Evolutionary conservation across 306 rosid genomes (phyloP).

Genomic region (Citrullus colocynthis): DNA sequence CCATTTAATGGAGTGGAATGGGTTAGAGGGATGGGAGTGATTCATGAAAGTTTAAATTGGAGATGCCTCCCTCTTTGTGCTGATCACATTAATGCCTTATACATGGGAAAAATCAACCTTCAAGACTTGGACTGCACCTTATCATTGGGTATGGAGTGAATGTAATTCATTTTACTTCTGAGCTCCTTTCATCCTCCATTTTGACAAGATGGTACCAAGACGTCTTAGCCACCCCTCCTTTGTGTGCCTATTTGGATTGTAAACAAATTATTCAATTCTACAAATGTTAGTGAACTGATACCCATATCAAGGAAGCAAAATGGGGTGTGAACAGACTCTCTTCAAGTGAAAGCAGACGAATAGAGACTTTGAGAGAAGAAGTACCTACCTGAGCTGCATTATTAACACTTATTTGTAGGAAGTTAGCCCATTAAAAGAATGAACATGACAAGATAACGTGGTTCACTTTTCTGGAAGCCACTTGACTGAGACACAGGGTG

Average conservation of each 20-base stretch:
- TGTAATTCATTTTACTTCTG: not conserved
- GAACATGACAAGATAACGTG: not conserved
- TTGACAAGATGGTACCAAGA: not conserved
- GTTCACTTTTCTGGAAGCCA: not conserved
- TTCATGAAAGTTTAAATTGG: conserved; percentile 48
- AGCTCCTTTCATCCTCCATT: not conserved
- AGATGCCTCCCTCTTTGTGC: conserved; percentile 74
- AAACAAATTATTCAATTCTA: not conserved
- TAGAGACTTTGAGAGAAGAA: not conserved
- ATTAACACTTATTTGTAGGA: not conserved
- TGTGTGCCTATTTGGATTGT: not conserved
- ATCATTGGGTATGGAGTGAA: not conserved
- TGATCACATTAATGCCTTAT: conserved; percentile 53
- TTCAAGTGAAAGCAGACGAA: not conserved
- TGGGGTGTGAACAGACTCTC: not conserved
- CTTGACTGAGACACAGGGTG: not conserved
- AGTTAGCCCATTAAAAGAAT: not conserved
- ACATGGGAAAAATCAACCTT: conserved; percentile 53
- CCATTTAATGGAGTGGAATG: conserved; percentile 41
- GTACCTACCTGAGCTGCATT: not conserved
- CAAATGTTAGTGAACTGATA: not conserved
- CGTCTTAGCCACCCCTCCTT: not conserved
- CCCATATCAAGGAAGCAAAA: not conserved
- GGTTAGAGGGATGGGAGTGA: conserved; percentile 59
- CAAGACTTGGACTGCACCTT: conserved; percentile 61